Evolutionary conservation across 306 rosid species (phyloP).

Genomic region (Medicago arabica): DNA sequence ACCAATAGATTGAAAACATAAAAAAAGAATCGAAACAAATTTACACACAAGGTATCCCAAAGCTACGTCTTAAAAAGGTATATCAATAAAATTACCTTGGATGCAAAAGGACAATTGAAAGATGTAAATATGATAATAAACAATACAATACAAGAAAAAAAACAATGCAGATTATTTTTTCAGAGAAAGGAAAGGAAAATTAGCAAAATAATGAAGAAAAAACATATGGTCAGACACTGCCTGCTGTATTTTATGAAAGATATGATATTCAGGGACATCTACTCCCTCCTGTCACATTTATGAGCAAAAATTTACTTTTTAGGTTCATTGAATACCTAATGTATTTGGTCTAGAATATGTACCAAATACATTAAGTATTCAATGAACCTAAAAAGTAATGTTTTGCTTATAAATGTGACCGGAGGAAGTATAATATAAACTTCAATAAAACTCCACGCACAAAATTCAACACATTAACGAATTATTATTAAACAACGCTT

Average conservation of each 20-base stretch:
- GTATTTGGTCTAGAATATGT: no score
- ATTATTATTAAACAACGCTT: constrained; percentile 27
- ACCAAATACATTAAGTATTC: no score
- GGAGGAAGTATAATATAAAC: not conserved
- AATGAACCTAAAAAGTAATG: no score
- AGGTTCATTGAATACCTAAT: no score
- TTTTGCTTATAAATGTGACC: no score
- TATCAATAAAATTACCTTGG: constrained; percentile 20
- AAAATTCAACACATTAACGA: not conserved
- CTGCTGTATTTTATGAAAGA: constrained; percentile 28
- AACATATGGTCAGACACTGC: constrained; percentile 13
- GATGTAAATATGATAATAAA: constrained; percentile 7
- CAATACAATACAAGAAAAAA: not conserved
- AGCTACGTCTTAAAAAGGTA: constrained; percentile 12
- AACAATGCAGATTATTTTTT: not conserved
- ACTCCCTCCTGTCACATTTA: no score
- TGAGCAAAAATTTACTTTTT: no score
- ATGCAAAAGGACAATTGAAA: constrained; percentile 25
- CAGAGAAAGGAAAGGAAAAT: constrained; percentile 8
- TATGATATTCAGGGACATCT: constrained; percentile 17
- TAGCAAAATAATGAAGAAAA: not conserved
- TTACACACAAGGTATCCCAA: constrained; percentile 18
- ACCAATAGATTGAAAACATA: constrained; percentile 5
- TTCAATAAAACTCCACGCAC: constrained; percentile 13
- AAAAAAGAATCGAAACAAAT: constrained; percentile 20